Conservation (phyloP, 495 filamentous ascomycete genomes). For the Lasiosphaeria ovina region DNA sequence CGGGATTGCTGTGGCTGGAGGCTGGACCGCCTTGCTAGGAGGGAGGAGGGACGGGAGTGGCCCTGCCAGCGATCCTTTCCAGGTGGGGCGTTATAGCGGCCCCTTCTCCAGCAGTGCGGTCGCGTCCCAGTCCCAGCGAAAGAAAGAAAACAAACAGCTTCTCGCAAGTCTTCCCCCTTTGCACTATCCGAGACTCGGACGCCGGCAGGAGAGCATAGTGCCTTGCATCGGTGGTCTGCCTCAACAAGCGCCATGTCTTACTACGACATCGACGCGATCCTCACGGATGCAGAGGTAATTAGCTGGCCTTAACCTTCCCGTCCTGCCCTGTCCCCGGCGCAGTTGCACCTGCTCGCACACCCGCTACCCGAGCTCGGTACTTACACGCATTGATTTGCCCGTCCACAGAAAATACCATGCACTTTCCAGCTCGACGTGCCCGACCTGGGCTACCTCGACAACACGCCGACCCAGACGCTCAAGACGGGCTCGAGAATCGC, state of each 20-base stretch:
- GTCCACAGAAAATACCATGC: conserved; percentile 82
- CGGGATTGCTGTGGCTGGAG: too few species aligned
- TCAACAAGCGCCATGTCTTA: conserved; percentile 59
- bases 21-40: too few species aligned
- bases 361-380: neutral
- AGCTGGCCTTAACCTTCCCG: conserved; percentile 9
- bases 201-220: neutral
- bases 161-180: too few species aligned
- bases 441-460: conserved; percentile 84
- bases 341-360: too few species aligned
- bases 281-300: conserved; percentile 83
- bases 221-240: neutral
- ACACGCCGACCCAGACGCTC: conserved; percentile 58
- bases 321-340: too few species aligned
- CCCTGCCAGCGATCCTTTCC: too few species aligned
- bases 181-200: too few species aligned
- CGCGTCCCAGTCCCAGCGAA: too few species aligned
- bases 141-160: too few species aligned
- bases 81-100: too few species aligned
- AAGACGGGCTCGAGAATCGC: conserved; percentile 75
- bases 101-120: too few species aligned
- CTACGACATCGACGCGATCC: conserved; percentile 90
- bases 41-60: too few species aligned
- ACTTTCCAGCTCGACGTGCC: conserved; percentile 88
- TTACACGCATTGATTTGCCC: conserved; percentile 1